phyloP scores from a whole-genome alignment of 2,329 filamentous ascomycete genomes.

The Fusarium sp. region DNA sequence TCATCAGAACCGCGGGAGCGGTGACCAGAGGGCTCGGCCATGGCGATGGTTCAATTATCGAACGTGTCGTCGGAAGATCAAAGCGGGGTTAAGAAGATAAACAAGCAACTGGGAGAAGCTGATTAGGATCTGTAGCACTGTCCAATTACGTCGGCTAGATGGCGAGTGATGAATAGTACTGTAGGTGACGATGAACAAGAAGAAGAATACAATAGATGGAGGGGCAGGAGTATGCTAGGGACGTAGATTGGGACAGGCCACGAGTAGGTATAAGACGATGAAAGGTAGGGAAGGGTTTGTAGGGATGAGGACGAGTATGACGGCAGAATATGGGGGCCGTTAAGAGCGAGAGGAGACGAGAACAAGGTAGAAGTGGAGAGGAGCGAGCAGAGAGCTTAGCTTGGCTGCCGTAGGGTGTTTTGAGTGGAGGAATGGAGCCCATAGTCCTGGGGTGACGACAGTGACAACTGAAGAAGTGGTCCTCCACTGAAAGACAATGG shows the following conservation, averaged over 20 bases:
- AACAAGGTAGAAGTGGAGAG: conserved; percentile 36
- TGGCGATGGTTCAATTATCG: conserved; percentile 29
- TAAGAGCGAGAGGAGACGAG: conserved; percentile 31
- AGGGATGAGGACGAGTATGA: conserved; percentile 36
- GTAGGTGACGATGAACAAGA: neutral
- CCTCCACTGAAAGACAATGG: conserved; percentile 16
- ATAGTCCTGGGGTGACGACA: conserved; percentile 37
- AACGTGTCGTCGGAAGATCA: conserved; percentile 13
- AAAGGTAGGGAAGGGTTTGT: conserved; percentile 31
- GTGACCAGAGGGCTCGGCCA: conserved; percentile 49
- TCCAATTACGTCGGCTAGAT: conserved; percentile 27
- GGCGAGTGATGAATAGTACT: conserved; percentile 6
- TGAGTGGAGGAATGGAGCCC: conserved; percentile 43
- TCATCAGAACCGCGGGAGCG: conserved; percentile 58
- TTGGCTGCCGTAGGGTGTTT: neutral
- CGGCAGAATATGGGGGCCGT: conserved; percentile 38
- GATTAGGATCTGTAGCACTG: conserved; percentile 14
- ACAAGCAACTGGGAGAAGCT: neutral
- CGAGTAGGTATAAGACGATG: conserved; percentile 34
- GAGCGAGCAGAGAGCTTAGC: conserved; percentile 41
- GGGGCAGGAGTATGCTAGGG: conserved; percentile 21
- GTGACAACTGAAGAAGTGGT: conserved; percentile 31
- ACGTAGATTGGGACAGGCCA: conserved; percentile 33
- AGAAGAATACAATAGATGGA: neutral
- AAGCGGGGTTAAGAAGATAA: conserved; percentile 20